Evolutionary conservation across 2,329 filamentous ascomycete species (phyloP).

Genomic region (Pezicula rhizophila): DNA sequence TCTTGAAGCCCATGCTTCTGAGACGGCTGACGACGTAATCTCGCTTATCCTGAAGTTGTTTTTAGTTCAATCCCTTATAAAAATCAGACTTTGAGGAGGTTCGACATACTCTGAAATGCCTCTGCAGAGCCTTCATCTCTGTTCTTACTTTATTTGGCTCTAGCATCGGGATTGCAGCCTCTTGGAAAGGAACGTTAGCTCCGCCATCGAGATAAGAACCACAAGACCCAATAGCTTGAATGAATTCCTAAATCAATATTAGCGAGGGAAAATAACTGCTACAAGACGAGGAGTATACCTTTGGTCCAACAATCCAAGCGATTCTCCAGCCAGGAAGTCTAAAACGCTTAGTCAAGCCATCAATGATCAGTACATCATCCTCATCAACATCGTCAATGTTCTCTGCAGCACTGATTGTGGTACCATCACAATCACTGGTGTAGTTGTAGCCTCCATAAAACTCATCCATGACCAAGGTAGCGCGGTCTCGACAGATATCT

Average conservation of each 20-base stretch:
- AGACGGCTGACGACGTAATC: constrained; percentile 83
- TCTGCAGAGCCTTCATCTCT: constrained; percentile 87
- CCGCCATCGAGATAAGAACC: constrained; percentile 93
- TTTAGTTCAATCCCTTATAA: constrained; percentile 13
- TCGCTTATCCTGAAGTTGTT: constrained; percentile 61
- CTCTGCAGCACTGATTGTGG: constrained; percentile 80
- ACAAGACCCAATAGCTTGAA: constrained; percentile 86
- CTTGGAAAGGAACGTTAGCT: constrained; percentile 91
- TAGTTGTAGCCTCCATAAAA: constrained; percentile 98
- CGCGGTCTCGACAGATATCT: constrained; percentile 83
- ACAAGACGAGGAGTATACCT: constrained; percentile 31
- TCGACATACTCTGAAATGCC: constrained; percentile 64
- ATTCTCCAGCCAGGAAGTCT: constrained; percentile 94
- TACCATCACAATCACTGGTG: constrained; percentile 83
- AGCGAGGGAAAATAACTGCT: not conserved
- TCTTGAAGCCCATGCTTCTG: constrained; percentile 77
- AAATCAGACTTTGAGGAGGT: not conserved
- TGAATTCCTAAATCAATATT: constrained; percentile 60
- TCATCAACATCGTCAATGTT: constrained; percentile 87
- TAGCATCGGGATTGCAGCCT: constrained; percentile 90
- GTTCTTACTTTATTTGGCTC: constrained; percentile 71
- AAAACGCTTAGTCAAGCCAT: constrained; percentile 95
- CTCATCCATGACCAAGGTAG: constrained; percentile 91
- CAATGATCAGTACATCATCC: constrained; percentile 89
- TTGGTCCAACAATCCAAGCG: constrained; percentile 91